Base-by-base conservation (phyloP, 1,139 yeast species). In the Pichia sp. region DNA sequence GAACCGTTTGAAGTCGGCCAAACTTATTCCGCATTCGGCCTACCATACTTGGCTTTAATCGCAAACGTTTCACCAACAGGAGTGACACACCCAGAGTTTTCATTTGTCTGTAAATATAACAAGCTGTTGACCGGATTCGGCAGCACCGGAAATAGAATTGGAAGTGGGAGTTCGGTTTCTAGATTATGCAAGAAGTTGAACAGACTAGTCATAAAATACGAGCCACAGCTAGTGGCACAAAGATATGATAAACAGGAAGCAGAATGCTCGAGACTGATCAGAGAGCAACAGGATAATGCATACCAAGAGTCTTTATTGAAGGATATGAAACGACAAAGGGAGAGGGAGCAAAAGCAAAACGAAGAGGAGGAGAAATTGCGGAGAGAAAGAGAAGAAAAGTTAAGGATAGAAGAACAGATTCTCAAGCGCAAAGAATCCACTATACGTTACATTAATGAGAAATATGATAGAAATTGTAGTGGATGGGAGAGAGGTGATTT, bases 221-320 rank as follows among this genome's bases (percentile, higher is more conserved):
- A 75, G 55, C 84, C 85, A 0, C 85, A 81, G 63, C 65, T 82
- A 36, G 68, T 81, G 1, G 70, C 80, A 2, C 77, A 79, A 44
- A 67, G 81, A 49, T 71, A 71, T 49, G 86, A 81, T 64, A 77
- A 76, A 61, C 79, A 76, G 60, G 84, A 80, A 60, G 74, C 78
- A 49, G 83, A 81, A 57, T 65, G 74, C 49, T 73, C 84, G 44
- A 68, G 86, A 51, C 49, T 75, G 33, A 65, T 82, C 44, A 78
- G 82, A 62, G 77, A 78, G 60, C 79, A 79, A 61, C 87, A 82
- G 63, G 85, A 82, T 61, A 77, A 73, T 50, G 86, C 85, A 2
- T 82, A 80, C 61, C 66, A 72, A 50, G 75, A 75, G 61, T 80
- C 84, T 0, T 67, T 82, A 33, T 71, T 76, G 46, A 71, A 69